Percentiles rank a stretch among this genome's conserved stretches.
Evolutionary conservation across 2,329 filamentous ascomycete species (phyloP).

Genomic region (Acrocalymma vagum): DNA sequence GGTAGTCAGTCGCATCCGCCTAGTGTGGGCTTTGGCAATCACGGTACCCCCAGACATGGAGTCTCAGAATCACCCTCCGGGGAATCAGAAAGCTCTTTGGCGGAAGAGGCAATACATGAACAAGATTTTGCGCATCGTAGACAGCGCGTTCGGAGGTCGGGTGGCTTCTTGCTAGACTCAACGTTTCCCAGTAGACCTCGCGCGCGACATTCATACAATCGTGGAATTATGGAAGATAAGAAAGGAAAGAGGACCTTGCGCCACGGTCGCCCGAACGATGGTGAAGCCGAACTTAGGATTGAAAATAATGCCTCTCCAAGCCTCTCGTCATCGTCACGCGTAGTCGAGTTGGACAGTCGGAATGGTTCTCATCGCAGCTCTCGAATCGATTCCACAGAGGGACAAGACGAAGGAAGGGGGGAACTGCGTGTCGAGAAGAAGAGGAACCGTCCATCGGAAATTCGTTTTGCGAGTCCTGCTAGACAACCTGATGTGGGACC

Average conservation of each 20-base stretch:
- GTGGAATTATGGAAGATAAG: slow-evolving; percentile 34
- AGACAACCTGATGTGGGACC: slow-evolving; percentile 14
- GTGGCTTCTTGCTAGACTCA: slow-evolving; percentile 57
- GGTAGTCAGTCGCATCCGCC: slow-evolving; percentile 33
- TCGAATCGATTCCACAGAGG: slow-evolving; percentile 12
- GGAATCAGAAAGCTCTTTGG: slow-evolving; percentile 24
- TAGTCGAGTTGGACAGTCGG: slow-evolving; percentile 19
- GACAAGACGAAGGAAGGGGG: slow-evolving; percentile 10
- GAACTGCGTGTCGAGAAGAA: slow-evolving; percentile 29
- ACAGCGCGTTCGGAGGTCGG: slow-evolving; percentile 42
- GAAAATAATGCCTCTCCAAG: slow-evolving; percentile 15
- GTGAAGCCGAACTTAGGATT: slow-evolving; percentile 45
- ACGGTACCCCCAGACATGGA: slow-evolving; percentile 15
- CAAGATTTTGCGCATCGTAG: slow-evolving; percentile 42
- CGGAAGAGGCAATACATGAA: slow-evolving; percentile 32
- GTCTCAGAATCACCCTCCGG: slow-evolving; percentile 9
- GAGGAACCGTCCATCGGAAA: slow-evolving; percentile 18
- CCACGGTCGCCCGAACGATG: slow-evolving; percentile 36
- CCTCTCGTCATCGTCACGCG: slow-evolving; percentile 30
- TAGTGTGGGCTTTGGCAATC: slow-evolving; percentile 23
- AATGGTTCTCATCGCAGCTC: slow-evolving; percentile 6
- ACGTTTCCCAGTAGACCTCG: slow-evolving; percentile 39
- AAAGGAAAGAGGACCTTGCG: slow-evolving; percentile 50
- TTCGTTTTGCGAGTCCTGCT: slow-evolving; percentile 11
- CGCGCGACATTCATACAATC: slow-evolving; percentile 35